These are phyloP conservation scores for Populus trichocarpa DNA, from an alignment of 441 rosid species.

Conservation along the genomic window DNA sequence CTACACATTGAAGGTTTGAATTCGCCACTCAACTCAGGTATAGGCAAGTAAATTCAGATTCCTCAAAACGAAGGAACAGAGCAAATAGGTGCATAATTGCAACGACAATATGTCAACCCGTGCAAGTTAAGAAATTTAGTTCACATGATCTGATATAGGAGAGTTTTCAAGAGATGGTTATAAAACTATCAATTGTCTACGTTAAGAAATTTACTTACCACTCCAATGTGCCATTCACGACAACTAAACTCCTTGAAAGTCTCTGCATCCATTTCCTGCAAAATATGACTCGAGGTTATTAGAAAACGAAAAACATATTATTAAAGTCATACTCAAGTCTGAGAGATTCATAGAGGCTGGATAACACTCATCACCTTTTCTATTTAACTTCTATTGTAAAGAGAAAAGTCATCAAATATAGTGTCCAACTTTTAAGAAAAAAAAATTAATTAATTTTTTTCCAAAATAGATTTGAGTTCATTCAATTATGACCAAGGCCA, in stretches of 20 bases:
- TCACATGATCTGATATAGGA: background rate
- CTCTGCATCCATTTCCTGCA: slow-evolving; percentile 87
- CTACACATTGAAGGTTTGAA: background rate
- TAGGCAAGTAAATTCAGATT: background rate
- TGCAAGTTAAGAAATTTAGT: background rate
- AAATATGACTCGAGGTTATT: background rate
- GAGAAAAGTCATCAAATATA: too few species aligned
- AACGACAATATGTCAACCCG: background rate
- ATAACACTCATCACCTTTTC: too few species aligned
- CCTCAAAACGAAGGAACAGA: background rate
- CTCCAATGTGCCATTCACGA: slow-evolving; percentile 84
- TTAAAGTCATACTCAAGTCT: background rate
- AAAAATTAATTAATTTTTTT: too few species aligned
- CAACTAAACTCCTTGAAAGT: slow-evolving; percentile 58
- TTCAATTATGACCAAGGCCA: too few species aligned
- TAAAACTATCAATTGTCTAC: background rate
- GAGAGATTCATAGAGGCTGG: background rate
- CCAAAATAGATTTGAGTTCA: too few species aligned
- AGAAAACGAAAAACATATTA: background rate
- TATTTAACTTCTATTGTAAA: too few species aligned
- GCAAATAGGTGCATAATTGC: background rate
- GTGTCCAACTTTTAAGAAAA: too few species aligned
- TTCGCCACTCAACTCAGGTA: background rate
- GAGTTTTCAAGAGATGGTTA: background rate
- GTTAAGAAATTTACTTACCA: slow-evolving; percentile 42